Percentiles rank a stretch among this genome's conserved stretches.
Evolutionary conservation across 805 yeast genomes (phyloP).

Genomic region (Starmerella lactis-condensi): DNA sequence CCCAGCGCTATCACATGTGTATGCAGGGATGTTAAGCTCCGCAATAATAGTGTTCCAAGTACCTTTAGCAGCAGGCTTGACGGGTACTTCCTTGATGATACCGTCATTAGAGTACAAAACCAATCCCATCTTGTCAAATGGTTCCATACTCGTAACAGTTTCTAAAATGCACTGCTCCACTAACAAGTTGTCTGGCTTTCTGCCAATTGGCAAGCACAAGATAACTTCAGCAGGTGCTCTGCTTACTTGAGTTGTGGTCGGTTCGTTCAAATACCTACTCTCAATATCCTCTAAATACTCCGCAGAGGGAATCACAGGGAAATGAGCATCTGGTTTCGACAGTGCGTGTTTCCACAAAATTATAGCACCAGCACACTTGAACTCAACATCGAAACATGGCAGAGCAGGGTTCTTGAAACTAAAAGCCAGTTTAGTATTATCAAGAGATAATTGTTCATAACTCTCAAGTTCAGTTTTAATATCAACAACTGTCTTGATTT

Average conservation of each 20-base stretch:
- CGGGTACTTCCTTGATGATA: not conserved
- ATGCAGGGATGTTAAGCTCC: too few species aligned
- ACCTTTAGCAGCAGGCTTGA: not conserved
- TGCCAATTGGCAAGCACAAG: slow-evolving; percentile 1
- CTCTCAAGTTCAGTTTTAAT: too few species aligned
- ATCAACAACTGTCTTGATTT: slow-evolving; percentile 3
- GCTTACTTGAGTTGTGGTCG: not conserved
- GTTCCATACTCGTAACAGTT: not conserved
- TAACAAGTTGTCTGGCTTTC: not conserved
- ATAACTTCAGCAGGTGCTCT: slow-evolving; percentile 3
- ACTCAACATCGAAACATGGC: slow-evolving; percentile 3
- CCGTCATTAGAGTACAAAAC: not conserved
- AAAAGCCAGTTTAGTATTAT: too few species aligned
- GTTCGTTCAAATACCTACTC: not conserved
- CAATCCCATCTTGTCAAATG: slow-evolving; percentile 5
- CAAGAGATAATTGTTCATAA: too few species aligned
- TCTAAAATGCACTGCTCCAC: slow-evolving; percentile 2
- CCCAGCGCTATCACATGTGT: too few species aligned
- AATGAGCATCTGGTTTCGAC: slow-evolving; percentile 1
- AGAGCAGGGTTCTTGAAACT: not conserved
- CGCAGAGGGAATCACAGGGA: slow-evolving; percentile 6
- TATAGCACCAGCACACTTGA: slow-evolving; percentile 1
- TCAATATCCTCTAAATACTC: not conserved
- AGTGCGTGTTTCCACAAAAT: slow-evolving; percentile 7
- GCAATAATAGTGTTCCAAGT: not conserved